Conservation (phyloP, 768 basidiomycete species). For the Leccinum boreale region DNA sequence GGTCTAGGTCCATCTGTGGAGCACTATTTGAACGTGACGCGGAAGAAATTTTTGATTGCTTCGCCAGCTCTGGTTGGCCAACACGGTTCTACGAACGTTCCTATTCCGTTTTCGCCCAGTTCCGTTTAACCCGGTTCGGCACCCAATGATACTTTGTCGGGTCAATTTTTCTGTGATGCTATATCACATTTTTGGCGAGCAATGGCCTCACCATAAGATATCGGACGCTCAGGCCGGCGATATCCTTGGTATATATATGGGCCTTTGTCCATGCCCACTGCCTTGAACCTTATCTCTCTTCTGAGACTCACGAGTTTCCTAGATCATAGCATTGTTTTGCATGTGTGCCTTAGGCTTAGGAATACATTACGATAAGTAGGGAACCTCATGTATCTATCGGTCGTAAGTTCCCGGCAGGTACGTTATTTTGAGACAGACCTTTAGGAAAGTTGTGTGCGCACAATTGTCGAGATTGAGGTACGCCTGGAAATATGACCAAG, state of each 20-base stretch:
- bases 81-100: background rate
- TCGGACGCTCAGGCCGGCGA: too few species aligned
- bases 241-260: background rate
- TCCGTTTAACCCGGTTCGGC: too few species aligned
- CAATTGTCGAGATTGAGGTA: background rate
- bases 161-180: background rate
- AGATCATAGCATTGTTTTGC: background rate
- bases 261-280: background rate
- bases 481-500: too few species aligned
- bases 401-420: background rate
- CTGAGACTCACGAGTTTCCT: background rate
- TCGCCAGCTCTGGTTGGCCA: background rate
- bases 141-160: too few species aligned
- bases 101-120: background rate
- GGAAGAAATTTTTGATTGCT: background rate
- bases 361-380: background rate
- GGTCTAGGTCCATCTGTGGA: background rate
- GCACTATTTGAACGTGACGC: background rate
- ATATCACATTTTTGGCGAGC: background rate
- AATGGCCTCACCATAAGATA: background rate
- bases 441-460: background rate
- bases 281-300: background rate
- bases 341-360: background rate
- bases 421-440: background rate
- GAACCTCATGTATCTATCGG: background rate